Percentiles rank a stretch among this genome's conserved stretches.
Evolutionary conservation across 2,329 filamentous ascomycete genomes (phyloP).

Genomic region (Apiospora koreana): DNA sequence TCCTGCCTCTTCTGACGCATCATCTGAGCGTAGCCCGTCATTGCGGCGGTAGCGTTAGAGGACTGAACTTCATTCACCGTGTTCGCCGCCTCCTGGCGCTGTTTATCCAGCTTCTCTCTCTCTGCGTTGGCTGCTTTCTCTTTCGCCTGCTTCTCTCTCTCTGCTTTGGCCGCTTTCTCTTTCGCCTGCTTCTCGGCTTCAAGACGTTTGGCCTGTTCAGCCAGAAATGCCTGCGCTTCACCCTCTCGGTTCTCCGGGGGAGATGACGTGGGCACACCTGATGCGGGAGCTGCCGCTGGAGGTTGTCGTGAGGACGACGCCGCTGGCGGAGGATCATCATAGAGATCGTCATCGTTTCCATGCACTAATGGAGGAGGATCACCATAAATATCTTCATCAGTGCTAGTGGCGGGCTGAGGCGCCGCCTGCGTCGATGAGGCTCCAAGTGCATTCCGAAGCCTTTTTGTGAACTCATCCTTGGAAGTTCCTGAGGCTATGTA

Average conservation of each 20-base stretch:
- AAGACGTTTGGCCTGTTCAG: constrained; percentile 52
- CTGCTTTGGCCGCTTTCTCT: constrained; percentile 48
- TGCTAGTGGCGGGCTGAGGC: not conserved
- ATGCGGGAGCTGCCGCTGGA: not conserved
- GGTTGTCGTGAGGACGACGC: not conserved
- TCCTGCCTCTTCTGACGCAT: constrained; percentile 66
- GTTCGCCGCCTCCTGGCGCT: constrained; percentile 39
- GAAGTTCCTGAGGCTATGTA: constrained; percentile 67
- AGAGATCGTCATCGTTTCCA: constrained; percentile 12
- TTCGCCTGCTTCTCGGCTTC: constrained; percentile 50
- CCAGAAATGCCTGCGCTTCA: constrained; percentile 40
- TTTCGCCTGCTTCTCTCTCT: constrained; percentile 50
- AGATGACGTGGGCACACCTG: not conserved
- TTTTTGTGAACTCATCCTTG: constrained; percentile 66
- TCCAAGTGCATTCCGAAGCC: constrained; percentile 48
- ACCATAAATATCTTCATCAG: constrained; percentile 11
- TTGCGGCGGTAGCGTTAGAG: constrained; percentile 30
- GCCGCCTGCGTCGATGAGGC: not conserved
- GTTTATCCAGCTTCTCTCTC: constrained; percentile 43
- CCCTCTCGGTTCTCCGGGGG: constrained; percentile 12
- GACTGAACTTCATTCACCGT: constrained; percentile 32
- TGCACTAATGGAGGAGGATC: not conserved
- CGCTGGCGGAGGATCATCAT: not conserved
- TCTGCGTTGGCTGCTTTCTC: constrained; percentile 50
- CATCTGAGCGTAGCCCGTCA: constrained; percentile 51